Evolutionary conservation across 306 rosid species (phyloP).

Genomic region (Malus orientalis): DNA sequence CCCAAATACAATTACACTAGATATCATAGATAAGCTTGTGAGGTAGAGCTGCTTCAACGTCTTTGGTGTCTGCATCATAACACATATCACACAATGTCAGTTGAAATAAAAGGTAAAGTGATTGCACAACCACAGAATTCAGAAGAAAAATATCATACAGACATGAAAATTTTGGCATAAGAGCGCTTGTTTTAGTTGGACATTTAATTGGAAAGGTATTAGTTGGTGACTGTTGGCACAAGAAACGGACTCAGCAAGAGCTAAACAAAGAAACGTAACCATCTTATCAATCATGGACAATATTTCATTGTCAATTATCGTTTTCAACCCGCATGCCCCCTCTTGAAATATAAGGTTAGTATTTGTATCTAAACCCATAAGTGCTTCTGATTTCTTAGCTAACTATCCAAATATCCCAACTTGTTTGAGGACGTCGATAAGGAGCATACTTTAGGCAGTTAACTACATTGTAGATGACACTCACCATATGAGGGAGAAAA

Average conservation of each 20-base stretch:
- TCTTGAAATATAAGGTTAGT: background rate
- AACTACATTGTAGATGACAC: conserved; percentile 12
- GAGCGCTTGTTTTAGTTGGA: background rate
- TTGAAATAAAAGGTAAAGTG: background rate
- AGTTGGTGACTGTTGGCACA: too few relatives aligned
- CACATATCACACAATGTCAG: conserved; percentile 15
- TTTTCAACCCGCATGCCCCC: background rate
- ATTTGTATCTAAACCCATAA: background rate
- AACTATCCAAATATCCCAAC: background rate
- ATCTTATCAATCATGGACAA: too few relatives aligned
- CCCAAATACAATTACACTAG: conserved; percentile 75
- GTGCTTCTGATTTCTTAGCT: background rate
- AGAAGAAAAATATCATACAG: background rate
- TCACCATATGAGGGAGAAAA: conserved; percentile 73
- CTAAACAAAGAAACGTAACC: too few relatives aligned
- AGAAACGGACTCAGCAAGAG: too few relatives aligned
- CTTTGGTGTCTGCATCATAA: conserved; percentile 57
- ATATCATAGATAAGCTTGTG: conserved; percentile 57
- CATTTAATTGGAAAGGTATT: too few relatives aligned
- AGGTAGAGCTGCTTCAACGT: conserved; percentile 76
- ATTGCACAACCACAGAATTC: background rate
- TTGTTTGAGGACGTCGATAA: background rate
- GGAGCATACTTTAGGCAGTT: background rate
- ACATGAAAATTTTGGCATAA: background rate
- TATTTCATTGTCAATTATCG: background rate